Evolutionary conservation across 257 asterid genomes (phyloP).

Genomic region (Solanum rostratum): DNA sequence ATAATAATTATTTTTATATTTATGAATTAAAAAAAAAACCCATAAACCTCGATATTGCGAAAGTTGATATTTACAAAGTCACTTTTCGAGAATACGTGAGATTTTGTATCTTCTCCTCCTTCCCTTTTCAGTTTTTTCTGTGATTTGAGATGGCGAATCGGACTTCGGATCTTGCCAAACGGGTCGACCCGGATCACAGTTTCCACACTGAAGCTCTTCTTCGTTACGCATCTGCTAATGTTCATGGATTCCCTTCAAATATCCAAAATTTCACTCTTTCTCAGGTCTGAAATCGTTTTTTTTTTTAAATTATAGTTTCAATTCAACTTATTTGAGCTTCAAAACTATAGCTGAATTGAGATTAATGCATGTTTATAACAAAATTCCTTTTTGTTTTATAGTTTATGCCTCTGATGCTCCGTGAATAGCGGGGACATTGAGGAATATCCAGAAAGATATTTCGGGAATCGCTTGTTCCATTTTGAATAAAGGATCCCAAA

Average conservation of each 20-base stretch:
- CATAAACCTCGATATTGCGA: neutral
- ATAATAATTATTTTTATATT: too few relatives aligned
- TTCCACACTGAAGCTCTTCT: slow-evolving; percentile 47
- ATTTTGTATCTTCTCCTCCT: neutral
- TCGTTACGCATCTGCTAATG: slow-evolving; percentile 41
- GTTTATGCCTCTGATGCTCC: too few relatives aligned
- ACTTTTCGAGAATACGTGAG: neutral
- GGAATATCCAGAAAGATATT: too few relatives aligned
- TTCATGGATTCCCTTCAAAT: slow-evolving; percentile 55
- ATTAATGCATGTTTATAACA: neutral
- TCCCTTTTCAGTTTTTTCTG: neutral
- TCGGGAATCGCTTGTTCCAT: too few relatives aligned
- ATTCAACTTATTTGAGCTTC: neutral
- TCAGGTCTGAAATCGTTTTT: slow-evolving; percentile 30
- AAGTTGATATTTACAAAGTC: neutral
- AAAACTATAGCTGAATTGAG: neutral
- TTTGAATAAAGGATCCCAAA: too few relatives aligned
- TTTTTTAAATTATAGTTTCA: too few relatives aligned
- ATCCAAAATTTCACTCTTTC: slow-evolving; percentile 39
- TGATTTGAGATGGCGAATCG: slow-evolving; percentile 36
- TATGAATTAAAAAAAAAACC: too few relatives aligned
- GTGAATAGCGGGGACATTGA: too few relatives aligned
- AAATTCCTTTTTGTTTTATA: too few relatives aligned
- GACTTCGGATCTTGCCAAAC: slow-evolving; percentile 57
- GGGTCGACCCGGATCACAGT: slow-evolving; percentile 54